Conservation (phyloP, 139 green algal genomes). For the Chlorella sp. region DNA sequence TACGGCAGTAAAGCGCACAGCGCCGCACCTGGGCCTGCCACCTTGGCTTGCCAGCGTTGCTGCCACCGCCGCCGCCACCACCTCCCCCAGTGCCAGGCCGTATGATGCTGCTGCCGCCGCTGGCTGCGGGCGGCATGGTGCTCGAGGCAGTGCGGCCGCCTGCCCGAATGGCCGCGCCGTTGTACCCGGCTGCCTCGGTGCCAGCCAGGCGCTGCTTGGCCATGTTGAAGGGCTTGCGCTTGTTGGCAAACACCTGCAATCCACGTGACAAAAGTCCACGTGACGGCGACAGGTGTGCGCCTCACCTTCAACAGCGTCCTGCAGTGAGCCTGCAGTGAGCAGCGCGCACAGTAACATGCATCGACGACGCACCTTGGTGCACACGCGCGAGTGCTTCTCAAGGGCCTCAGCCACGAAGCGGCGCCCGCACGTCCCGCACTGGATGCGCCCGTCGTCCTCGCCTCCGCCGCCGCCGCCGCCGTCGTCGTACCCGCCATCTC, state of each 20-base stretch:
- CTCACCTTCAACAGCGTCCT: too few species aligned
- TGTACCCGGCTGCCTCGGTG: constrained; percentile 14
- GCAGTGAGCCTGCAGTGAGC: too few species aligned
- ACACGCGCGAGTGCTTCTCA: constrained; percentile 37
- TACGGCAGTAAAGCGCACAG: too few species aligned
- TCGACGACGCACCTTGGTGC: constrained; percentile 32
- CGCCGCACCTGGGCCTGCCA: constrained; percentile 34
- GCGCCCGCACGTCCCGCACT: constrained; percentile 33
- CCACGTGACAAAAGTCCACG: too few species aligned
- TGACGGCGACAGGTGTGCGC: too few species aligned
- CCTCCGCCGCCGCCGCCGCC: too few species aligned
- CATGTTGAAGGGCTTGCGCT: constrained; percentile 38
- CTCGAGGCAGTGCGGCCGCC: too few species aligned
- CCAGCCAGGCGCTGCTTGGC: constrained; percentile 21
- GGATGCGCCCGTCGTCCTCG: constrained; percentile 23
- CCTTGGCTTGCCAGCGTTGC: constrained; percentile 12
- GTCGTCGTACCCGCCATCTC: too few species aligned
- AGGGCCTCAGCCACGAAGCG: constrained; percentile 34
- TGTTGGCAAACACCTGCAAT: constrained; percentile 32
- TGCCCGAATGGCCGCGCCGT: background rate
- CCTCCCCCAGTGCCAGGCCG: background rate
- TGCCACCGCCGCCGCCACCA: background rate
- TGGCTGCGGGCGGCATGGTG: background rate
- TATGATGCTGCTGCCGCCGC: background rate
- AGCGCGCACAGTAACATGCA: too few species aligned